Base-by-base conservation (phyloP, 164 flowering plant genomes). In the Macadamia tetraphylla region DNA sequence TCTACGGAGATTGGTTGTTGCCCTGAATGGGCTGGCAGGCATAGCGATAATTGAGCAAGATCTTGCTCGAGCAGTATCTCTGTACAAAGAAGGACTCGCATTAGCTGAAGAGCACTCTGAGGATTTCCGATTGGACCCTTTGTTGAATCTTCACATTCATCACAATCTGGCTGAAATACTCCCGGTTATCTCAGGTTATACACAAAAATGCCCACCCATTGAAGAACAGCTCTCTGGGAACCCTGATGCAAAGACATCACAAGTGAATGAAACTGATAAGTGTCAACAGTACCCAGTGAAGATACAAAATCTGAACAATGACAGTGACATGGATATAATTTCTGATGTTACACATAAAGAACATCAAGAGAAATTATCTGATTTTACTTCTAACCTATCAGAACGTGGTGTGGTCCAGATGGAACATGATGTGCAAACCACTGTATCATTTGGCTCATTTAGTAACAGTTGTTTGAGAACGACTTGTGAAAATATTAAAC, bases 21-120 rank as follows among this genome's bases (percentile, higher is more conserved):
- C 98, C 52, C 70, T 90, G 68, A 94, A 94, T 82, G 98, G 85
- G n/a, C 87, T 94, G 78, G 98, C 98, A 10, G 98, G 86, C 17
- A 83, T 91, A 75, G 88, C 97, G 60, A 78, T 85, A 48, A 79
- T 94, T 64, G 79, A 88, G 78, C 73, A 76, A 57, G 87, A 88
- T 61, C 70, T 74, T 68, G 57, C 78, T 66, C 77, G 78, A 73
- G 97, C 97, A 15, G 80, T 81, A 46, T 77, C 81, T 15, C 70
- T 91, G 61, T 94, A 94, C 66, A 83, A 75, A 71, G 98, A 94
- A 80, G 91, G 94, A 48, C 62, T 94, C 63, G 66, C 76, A 67
- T 61, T 88, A 63, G 79, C 85, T 63, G 79, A 85, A 61, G 90
- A 87, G 76, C 79, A 91, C 76, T 74, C 81, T 48, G 87, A 85